Base-by-base conservation (phyloP, 2,329 filamentous ascomycete species). In the Escovopsis sp. region DNA sequence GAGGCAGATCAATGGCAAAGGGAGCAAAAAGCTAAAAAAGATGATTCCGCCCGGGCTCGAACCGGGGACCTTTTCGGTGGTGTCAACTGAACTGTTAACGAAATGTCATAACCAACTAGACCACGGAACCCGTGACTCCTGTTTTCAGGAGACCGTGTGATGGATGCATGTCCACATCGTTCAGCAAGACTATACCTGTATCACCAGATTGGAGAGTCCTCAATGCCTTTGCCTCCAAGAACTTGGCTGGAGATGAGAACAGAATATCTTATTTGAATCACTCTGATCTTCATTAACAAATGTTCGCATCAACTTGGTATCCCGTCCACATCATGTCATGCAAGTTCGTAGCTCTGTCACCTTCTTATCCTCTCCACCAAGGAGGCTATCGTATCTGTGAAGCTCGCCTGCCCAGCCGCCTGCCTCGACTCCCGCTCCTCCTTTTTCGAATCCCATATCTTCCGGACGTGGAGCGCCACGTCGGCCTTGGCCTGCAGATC, bases 401-500 rank as follows among this genome's bases (percentile, higher is more conserved):
- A 51, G 2, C 55, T 62, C 12, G 52, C 55, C 44, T 52, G 55
- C 4, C 60, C 59, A 12, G 54, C 51, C 12, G 56, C 57, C 39
- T 55, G 52, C 12, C 55, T 69, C 46, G 64, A 60, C 54, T 68
- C 64, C 41, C 72, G 77, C 53, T 73, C 67, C 50, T 70, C 70
- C 57, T 72, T 74, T 50, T 78, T 66, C 52, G 69, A 63, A 44
- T 72, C 62, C 61, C 75, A 70, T 46, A 80, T 57, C 39, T 66
- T 63, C 51, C 72, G 63, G 47, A 85, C 62, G 46, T 70, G 59
- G 48, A 64, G 59, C 41, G 76, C 72, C 53, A 84, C 67, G 51
- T 80, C 70, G 39, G 69, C 60, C 55, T 77, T 76, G 49, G 73
- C 70, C 53, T 73, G 65, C 43, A 73, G 61, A 62, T 85, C 78